Evolutionary conservation across 805 yeast genomes (phyloP).

Genomic region (Kodamaea hsintzibuensis): DNA sequence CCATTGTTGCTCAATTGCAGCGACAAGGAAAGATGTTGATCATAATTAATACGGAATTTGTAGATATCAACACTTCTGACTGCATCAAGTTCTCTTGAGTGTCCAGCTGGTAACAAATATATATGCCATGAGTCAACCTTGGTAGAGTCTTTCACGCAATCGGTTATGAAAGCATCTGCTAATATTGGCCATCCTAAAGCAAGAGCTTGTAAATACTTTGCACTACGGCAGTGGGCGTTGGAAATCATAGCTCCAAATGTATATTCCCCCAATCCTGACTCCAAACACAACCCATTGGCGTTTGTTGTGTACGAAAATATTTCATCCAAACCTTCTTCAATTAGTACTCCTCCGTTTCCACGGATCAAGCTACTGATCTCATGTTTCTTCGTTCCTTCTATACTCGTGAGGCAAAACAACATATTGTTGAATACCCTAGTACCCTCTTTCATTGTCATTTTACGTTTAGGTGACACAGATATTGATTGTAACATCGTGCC

Average conservation of each 20-base stretch:
- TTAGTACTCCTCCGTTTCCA: conserved; percentile 42
- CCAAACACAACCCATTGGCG: conserved; percentile 13
- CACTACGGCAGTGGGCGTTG: conserved; percentile 58
- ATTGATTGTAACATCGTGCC: neutral
- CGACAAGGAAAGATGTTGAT: conserved; percentile 27
- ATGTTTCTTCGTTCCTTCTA: conserved; percentile 33
- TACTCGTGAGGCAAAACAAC: conserved; percentile 39
- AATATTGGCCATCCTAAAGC: conserved; percentile 87
- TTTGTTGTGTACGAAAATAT: conserved; percentile 20
- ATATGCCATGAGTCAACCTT: conserved; percentile 45
- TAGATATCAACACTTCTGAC: conserved; percentile 52
- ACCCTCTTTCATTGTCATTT: neutral
- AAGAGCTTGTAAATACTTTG: conserved; percentile 73
- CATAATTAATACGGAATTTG: conserved; percentile 41
- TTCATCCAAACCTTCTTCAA: conserved; percentile 36
- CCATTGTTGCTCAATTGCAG: conserved; percentile 46
- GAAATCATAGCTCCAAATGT: conserved; percentile 70
- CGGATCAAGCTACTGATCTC: conserved; percentile 36
- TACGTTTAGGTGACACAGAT: neutral
- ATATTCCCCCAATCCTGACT: conserved; percentile 18
- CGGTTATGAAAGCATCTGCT: conserved; percentile 55
- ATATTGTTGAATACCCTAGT: conserved; percentile 19
- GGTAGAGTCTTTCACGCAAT: conserved; percentile 37
- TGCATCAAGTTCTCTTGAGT: conserved; percentile 46
- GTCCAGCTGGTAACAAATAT: conserved; percentile 74